Evolutionary conservation across 257 asterid species (phyloP).

Genomic region (Scutellaria barbata): DNA sequence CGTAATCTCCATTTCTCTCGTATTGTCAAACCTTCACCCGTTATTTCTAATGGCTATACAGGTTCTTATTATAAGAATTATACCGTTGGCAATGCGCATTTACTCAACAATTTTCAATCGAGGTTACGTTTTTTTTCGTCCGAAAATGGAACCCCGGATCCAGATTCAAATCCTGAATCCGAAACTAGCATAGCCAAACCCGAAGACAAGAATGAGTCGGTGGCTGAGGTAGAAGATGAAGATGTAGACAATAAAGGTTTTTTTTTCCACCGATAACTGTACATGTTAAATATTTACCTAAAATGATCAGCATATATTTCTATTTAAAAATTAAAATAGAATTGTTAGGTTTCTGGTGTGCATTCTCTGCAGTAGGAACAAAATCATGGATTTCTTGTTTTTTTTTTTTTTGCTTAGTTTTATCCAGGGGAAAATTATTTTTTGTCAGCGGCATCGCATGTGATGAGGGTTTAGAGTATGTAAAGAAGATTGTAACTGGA

Average conservation of each 20-base stretch:
- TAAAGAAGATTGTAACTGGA: neutral
- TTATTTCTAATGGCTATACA: conserved; percentile 11
- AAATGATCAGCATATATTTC: neutral
- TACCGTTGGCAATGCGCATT: conserved; percentile 29
- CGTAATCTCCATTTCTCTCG: conserved; percentile 49
- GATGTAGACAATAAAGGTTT: conserved; percentile 72
- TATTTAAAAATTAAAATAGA: too few species aligned
- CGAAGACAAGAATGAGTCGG: conserved; percentile 44
- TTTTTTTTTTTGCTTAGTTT: conserved; percentile 7
- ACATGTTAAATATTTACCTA: neutral
- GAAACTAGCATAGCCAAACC: conserved; percentile 31
- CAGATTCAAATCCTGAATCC: conserved; percentile 36
- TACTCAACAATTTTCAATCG: conserved; percentile 35
- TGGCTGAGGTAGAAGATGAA: conserved; percentile 51
- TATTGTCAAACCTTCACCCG: conserved; percentile 27
- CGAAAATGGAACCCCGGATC: conserved; percentile 46
- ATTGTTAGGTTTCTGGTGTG: neutral
- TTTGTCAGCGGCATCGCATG: neutral
- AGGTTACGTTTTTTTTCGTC: conserved; percentile 59
- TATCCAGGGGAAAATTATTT: neutral
- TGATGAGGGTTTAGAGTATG: neutral
- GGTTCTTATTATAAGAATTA: neutral
- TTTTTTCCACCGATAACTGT: neutral
- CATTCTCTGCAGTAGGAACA: neutral
- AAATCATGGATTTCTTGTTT: neutral